Evolutionary conservation across 148 eudicot species (phyloP).

Genomic region (Heliamphora exappendiculata): DNA sequence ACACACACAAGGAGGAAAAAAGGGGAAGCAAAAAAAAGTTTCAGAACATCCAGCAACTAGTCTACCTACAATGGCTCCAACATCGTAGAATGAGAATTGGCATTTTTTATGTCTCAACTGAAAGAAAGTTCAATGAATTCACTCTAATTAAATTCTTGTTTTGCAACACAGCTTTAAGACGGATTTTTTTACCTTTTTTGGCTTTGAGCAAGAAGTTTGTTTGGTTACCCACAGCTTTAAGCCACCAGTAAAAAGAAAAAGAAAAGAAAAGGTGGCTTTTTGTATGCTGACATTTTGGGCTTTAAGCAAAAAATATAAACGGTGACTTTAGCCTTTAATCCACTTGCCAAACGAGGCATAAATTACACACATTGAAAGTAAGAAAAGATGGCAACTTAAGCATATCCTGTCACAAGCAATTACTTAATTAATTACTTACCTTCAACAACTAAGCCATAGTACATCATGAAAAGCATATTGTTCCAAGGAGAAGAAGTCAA

Average conservation of each 20-base stretch:
- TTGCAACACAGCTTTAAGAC: too few species aligned
- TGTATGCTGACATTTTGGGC: too few species aligned
- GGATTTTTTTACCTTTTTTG: too few species aligned
- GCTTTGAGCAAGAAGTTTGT: too few species aligned
- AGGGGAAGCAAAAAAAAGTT: not conserved
- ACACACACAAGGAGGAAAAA: not conserved
- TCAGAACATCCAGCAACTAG: not conserved
- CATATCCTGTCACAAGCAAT: not conserved
- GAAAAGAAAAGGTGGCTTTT: too few species aligned
- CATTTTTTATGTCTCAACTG: not conserved
- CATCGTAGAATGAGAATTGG: not conserved
- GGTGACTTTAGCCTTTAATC: too few species aligned
- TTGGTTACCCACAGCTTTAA: too few species aligned
- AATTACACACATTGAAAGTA: not conserved
- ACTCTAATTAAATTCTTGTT: not conserved
- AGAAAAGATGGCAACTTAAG: not conserved
- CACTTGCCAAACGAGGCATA: too few species aligned
- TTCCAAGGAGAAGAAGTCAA: constrained; percentile 58
- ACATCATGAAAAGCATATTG: constrained; percentile 58
- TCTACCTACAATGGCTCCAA: not conserved
- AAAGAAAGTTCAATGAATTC: not conserved
- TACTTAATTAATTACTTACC: constrained; percentile 22
- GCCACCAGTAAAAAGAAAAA: too few species aligned
- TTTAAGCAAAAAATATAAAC: too few species aligned
- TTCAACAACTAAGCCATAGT: constrained; percentile 58